Percentiles rank a stretch among this genome's conserved stretches.
Evolutionary conservation across 257 asterid species (phyloP).

Genomic region (Ballota nigra): DNA sequence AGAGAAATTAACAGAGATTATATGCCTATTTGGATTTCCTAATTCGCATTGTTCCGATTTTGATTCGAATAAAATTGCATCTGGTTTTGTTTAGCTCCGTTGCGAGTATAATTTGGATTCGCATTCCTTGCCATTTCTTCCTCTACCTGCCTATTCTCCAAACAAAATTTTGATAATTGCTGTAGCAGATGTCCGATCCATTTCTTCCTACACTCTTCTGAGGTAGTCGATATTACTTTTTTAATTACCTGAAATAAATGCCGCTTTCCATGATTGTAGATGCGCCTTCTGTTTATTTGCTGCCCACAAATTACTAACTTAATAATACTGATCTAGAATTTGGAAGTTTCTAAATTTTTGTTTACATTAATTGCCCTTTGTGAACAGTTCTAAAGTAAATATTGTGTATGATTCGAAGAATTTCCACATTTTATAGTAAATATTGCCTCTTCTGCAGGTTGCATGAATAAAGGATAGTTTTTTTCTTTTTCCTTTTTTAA

Average conservation of each 20-base stretch:
- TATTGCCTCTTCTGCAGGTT: too few relatives aligned
- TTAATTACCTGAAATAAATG: not conserved
- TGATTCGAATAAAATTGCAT: constrained; percentile 1
- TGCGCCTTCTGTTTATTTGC: not conserved
- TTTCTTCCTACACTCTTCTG: constrained; percentile 21
- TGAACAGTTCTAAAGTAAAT: not conserved
- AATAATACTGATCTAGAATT: not conserved
- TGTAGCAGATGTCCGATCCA: constrained; percentile 27
- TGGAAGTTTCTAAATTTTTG: not conserved
- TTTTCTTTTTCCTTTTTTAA: not conserved
- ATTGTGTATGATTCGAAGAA: not conserved
- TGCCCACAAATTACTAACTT: not conserved
- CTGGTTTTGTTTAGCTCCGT: constrained; percentile 13
- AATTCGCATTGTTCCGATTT: constrained; percentile 9
- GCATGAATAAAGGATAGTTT: not conserved
- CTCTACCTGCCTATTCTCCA: not conserved
- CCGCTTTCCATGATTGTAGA: not conserved
- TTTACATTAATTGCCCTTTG: not conserved
- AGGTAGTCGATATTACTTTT: constrained; percentile 32
- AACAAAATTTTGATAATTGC: constrained; percentile 21
- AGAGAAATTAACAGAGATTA: not conserved
- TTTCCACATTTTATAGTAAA: too few relatives aligned
- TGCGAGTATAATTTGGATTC: not conserved
- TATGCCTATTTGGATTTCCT: too few relatives aligned
- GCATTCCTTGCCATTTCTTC: not conserved